Conservation (phyloP, 2,329 filamentous ascomycete species). For the Colletotrichum gigasporum region DNA sequence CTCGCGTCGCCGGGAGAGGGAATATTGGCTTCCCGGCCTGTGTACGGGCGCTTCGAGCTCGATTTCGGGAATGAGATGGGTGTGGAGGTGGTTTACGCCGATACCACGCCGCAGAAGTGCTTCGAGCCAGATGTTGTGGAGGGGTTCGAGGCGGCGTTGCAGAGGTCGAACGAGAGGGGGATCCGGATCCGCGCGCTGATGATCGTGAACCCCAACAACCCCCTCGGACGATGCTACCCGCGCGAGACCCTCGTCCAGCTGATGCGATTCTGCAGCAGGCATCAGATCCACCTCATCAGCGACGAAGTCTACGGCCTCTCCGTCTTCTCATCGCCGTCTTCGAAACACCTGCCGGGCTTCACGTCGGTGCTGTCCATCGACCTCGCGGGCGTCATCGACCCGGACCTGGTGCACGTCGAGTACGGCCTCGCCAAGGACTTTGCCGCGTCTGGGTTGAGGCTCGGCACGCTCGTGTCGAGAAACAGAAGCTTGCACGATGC, state of each 20-base stretch:
- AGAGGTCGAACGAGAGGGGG: slow-evolving; percentile 45
- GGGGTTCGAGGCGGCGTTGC: slow-evolving; percentile 54
- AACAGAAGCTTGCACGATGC: slow-evolving; percentile 44
- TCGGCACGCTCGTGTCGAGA: slow-evolving; percentile 57
- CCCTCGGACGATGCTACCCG: slow-evolving; percentile 57
- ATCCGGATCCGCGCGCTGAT: slow-evolving; percentile 55
- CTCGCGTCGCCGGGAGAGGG: slow-evolving; percentile 49
- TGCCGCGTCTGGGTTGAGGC: slow-evolving; percentile 59
- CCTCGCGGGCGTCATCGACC: slow-evolving; percentile 52
- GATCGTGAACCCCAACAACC: slow-evolving; percentile 64
- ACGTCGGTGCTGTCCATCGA: slow-evolving; percentile 60
- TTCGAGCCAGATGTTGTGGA: slow-evolving; percentile 54
- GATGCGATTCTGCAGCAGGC: slow-evolving; percentile 58
- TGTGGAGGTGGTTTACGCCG: slow-evolving; percentile 54
- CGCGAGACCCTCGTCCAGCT: slow-evolving; percentile 51
- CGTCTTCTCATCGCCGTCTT: slow-evolving; percentile 50
- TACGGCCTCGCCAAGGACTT: slow-evolving; percentile 61
- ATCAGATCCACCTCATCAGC: slow-evolving; percentile 62
- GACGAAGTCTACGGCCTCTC: slow-evolving; percentile 69
- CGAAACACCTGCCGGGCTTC: slow-evolving; percentile 43
- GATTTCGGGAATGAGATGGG: slow-evolving; percentile 54
- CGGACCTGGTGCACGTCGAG: slow-evolving; percentile 58
- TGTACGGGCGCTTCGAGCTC: slow-evolving; percentile 59
- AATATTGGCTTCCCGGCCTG: slow-evolving; percentile 49
- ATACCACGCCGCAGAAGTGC: slow-evolving; percentile 50